Evolutionary conservation across 805 yeast genomes (phyloP).

Genomic region (Barnettozyma pratensis): DNA sequence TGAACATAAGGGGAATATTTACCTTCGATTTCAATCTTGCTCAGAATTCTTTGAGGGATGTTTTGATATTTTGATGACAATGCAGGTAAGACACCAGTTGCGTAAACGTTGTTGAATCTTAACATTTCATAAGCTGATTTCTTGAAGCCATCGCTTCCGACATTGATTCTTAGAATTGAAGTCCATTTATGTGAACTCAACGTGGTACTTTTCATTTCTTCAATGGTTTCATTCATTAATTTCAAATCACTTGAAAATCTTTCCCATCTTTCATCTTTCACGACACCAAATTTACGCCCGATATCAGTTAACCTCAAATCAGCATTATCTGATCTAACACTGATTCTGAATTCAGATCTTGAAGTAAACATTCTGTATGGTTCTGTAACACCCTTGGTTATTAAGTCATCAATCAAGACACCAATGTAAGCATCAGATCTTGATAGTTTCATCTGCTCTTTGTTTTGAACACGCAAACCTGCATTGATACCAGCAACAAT

Average conservation of each 20-base stretch:
- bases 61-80: conserved; percentile 22
- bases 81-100: conserved; percentile 9
- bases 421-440: conserved; percentile 90
- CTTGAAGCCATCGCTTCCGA: conserved; percentile 48
- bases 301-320: conserved; percentile 72
- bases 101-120: conserved; percentile 42
- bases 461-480: conserved; percentile 46
- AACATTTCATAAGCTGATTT: conserved; percentile 70
- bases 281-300: conserved; percentile 66
- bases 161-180: conserved; percentile 37
- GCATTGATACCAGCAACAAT: conserved; percentile 94
- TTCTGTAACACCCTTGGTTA: conserved; percentile 93
- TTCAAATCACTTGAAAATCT: conserved; percentile 39
- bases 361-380: conserved; percentile 98
- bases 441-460: conserved; percentile 46
- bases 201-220: conserved; percentile 38
- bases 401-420: conserved; percentile 86
- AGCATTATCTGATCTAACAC: conserved; percentile 92
- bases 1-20: conserved; percentile 75
- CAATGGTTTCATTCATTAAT: conserved; percentile 39
- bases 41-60: conserved; percentile 41
- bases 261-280: conserved; percentile 52
- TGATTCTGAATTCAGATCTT: conserved; percentile 86
- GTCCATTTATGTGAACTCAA: conserved; percentile 64
- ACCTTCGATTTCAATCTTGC: conserved; percentile 72